Base-by-base conservation (phyloP, 495 filamentous ascomycete genomes). In the Hyaloscypha bicolor region DNA sequence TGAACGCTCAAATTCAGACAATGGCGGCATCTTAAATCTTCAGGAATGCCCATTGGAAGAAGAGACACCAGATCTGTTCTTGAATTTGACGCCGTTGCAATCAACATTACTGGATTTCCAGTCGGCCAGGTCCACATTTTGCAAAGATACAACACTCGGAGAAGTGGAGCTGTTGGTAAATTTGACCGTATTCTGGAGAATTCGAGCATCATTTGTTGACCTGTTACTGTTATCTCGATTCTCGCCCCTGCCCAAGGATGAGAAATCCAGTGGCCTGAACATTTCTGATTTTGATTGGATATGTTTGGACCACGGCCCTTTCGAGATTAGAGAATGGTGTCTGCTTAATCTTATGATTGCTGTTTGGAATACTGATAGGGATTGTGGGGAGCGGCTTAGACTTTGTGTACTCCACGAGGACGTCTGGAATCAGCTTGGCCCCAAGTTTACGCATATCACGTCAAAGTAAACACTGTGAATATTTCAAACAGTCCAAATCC, bases 341-440 rank as follows among this genome's bases (percentile, higher is more conserved):
- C 53, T 56, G 53, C 53, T 56, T 16, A 56, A 56, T 56, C 53
- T 56, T 2, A 56, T 56, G 53, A 31, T 56, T 30, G 29, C 30
- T 56, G 16, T n/a, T 29, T 56, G 53, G 53, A 14, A 56, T 56
- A 29, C 29, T 56, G 29, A 56, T 1, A 56, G 29, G 2, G 21
- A 29, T 29, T 56, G 5, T 30, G 53, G 4, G 11, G 53, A 56
- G 53, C 4, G 53, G 22, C 4, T 30, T 56, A 9, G 53, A n/a
- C 53, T 56, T 25, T 56, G 53, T 31, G 53, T 56, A 19, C 21
- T 56, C 53, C 53, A 29, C 21, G 53, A 56, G 53, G 53, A 56
- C 12, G 9, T 56, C 19, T 56, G 53, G 53, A 56, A 56, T 30
- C 19, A 31, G 29, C 22, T 29, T 8, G 16, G 12, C 19, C 53